Conservation (phyloP, 78 protist genomes). For the Andalucia godoyi region DNA sequence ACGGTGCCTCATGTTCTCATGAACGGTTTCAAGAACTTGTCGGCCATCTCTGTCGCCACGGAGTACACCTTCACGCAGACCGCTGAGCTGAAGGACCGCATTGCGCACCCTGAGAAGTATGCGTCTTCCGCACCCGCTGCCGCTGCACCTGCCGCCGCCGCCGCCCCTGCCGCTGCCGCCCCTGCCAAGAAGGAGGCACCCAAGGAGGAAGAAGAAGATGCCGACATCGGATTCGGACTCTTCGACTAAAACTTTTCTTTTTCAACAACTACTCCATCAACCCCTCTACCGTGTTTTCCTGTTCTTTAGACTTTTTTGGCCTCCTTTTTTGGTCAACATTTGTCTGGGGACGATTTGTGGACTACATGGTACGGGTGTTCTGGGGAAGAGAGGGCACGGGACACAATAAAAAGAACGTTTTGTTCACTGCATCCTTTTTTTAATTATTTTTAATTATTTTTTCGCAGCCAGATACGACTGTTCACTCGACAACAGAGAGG, state of each 20-base stretch:
- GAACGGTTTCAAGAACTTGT: conserved; percentile 86
- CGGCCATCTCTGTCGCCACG: conserved; percentile 84
- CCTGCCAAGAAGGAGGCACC: conserved; percentile 13
- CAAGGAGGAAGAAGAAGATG: conserved; percentile 36
- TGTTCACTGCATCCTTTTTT: too few relatives aligned
- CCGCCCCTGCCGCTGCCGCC: conserved; percentile 31
- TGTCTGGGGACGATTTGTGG: too few relatives aligned
- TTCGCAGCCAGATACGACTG: too few relatives aligned
- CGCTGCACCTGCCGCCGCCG: conserved; percentile 47
- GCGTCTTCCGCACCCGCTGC: conserved; percentile 51
- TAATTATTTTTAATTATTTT: too few relatives aligned
- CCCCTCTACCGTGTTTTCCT: too few relatives aligned
- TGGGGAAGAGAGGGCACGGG: too few relatives aligned
- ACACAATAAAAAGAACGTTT: too few relatives aligned
- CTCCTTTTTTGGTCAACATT: too few relatives aligned
- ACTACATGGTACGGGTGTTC: too few relatives aligned
- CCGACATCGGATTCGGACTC: conserved; percentile 45
- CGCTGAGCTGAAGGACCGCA: conserved; percentile 54
- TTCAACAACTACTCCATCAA: too few relatives aligned
- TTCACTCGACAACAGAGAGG: too few relatives aligned
- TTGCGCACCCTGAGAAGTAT: conserved; percentile 39
- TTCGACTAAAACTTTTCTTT: conserved; percentile 50
- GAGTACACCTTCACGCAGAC: conserved; percentile 64
- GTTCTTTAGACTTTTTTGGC: too few relatives aligned
- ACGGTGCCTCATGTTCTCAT: conserved; percentile 85